Evolutionary conservation across 805 yeast genomes (phyloP), one percentile per base, ranked within the genome.

Genomic region (Tetrapisispora arboricola): DNA sequence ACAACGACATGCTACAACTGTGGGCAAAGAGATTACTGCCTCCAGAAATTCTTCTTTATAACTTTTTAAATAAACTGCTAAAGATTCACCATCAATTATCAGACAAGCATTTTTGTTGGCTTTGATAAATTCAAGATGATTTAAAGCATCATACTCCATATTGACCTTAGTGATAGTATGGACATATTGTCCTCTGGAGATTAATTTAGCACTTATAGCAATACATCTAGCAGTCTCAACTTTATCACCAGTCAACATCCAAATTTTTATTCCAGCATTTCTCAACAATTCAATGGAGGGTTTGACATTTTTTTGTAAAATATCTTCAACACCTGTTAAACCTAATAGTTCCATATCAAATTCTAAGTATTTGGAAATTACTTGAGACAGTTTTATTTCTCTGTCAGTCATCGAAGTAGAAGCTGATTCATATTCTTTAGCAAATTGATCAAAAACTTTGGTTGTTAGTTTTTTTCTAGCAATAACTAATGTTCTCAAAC

Each of bases 201-300:
- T 90, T 38, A 92, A 73, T 54, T 88, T 81, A 21, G 96, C 92
- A 60, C 95, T 84, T n/a, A 94, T 84, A 19, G 96, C 87, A 31
- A 92, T 96, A 72, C 98, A 92, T 44, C 86, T 76, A 0, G 98
- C 98, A 0, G 99, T 92, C 64, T 92, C 99, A 7, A 92, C 96
- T 60, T 92, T 92, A 61, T 92, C 99, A 49, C 99, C 99, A 0
- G 99, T 92, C 38, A 92, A 67, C 98, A 92, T 94, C 99, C 99
- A 92, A 39, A 92, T 92, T 53, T 88, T 88, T 43, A 94, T 77
- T 4, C 97, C 98, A 0, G 97, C 99, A 63, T 94, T 92, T 51
- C 98, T 74, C 50, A 92, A 69, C 26, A 88, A 70, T 65, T 92
- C 99, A 43, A 92, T 79, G 0, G 96, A 85, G 0, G 92, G 73